Evolutionary conservation across 1,284 basidiomycete genomes (phyloP).

Genomic region (Cryptococcus depauperatus): DNA sequence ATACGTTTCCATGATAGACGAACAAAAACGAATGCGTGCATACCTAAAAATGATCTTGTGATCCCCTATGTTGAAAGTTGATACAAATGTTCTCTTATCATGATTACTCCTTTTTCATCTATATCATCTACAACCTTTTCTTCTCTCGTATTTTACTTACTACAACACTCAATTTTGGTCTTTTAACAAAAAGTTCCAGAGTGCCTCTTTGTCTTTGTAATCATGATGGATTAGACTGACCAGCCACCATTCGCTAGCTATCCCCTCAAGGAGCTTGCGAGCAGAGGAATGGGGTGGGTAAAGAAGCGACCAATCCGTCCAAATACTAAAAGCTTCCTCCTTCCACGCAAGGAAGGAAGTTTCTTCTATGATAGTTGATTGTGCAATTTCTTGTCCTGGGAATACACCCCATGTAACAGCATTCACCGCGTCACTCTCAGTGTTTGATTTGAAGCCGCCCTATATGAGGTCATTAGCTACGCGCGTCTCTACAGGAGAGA

Average conservation of each 20-base stretch:
- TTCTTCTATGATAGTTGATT: conserved; percentile 96
- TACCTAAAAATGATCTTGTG: background rate
- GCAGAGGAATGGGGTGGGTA: conserved; percentile 70
- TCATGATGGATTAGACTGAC: conserved; percentile 93
- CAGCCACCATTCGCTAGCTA: conserved; percentile 74
- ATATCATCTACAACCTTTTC: background rate
- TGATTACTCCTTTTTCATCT: too few relatives aligned
- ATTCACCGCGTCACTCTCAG: conserved; percentile 83
- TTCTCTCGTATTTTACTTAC: background rate
- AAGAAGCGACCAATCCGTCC: conserved; percentile 87
- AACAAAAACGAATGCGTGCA: background rate
- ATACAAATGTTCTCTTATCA: conserved; percentile 7
- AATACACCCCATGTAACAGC: conserved; percentile 99
- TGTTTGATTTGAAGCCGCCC: conserved; percentile 90
- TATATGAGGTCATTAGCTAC: conserved; percentile 29
- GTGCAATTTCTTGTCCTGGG: conserved; percentile 94
- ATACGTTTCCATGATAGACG: background rate
- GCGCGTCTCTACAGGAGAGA: background rate
- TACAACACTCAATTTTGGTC: background rate
- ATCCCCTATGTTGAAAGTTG: conserved; percentile 4
- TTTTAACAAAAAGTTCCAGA: conserved; percentile 74
- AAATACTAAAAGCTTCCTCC: conserved; percentile 96
- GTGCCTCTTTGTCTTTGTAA: conserved; percentile 68
- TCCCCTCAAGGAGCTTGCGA: conserved; percentile 60
- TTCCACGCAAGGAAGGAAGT: conserved; percentile 95